Evolutionary conservation across 106 monocot genomes (phyloP).

Genomic region (Amphibolis antarctica): DNA sequence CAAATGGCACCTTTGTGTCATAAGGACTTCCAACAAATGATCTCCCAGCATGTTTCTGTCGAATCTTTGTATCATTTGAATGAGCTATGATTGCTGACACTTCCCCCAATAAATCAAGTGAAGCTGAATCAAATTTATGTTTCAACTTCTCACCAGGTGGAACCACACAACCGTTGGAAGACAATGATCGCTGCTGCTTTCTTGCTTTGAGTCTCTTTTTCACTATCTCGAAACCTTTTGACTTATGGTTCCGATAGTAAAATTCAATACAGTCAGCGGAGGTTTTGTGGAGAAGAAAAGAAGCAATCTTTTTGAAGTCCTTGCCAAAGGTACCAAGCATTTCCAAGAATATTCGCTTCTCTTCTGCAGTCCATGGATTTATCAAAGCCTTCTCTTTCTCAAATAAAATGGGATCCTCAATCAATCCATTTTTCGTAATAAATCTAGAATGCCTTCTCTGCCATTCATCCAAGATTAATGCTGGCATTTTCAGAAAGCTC

Average conservation of each 20-base stretch:
- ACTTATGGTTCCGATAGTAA: slow-evolving; percentile 86
- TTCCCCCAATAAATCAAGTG: slow-evolving; percentile 45
- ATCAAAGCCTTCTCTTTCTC: slow-evolving; percentile 58
- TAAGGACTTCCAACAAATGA: slow-evolving; percentile 7
- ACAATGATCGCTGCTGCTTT: slow-evolving; percentile 28
- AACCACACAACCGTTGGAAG: slow-evolving; percentile 30
- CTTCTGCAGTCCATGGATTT: slow-evolving; percentile 79
- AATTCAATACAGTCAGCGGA: slow-evolving; percentile 93
- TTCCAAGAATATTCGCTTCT: slow-evolving; percentile 67
- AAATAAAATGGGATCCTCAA: slow-evolving; percentile 51
- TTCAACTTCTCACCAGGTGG: slow-evolving; percentile 53
- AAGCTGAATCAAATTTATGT: slow-evolving; percentile 25
- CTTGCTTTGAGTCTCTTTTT: slow-evolving; percentile 37
- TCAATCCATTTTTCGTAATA: slow-evolving; percentile 46
- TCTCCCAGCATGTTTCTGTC: slow-evolving; percentile 14
- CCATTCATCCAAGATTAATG: slow-evolving; percentile 48
- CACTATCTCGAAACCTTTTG: slow-evolving; percentile 58
- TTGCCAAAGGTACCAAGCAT: slow-evolving; percentile 72
- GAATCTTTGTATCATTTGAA: slow-evolving; percentile 4
- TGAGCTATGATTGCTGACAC: slow-evolving; percentile 25
- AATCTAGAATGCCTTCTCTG: slow-evolving; percentile 45
- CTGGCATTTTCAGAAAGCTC: slow-evolving; percentile 70
- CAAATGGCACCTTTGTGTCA: slow-evolving; percentile 15
- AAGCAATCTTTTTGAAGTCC: slow-evolving; percentile 72
- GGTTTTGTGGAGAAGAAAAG: slow-evolving; percentile 64